Evolutionary conservation across 2,329 filamentous ascomycete species (phyloP).

Genomic region (Bipolaris zeicola): DNA sequence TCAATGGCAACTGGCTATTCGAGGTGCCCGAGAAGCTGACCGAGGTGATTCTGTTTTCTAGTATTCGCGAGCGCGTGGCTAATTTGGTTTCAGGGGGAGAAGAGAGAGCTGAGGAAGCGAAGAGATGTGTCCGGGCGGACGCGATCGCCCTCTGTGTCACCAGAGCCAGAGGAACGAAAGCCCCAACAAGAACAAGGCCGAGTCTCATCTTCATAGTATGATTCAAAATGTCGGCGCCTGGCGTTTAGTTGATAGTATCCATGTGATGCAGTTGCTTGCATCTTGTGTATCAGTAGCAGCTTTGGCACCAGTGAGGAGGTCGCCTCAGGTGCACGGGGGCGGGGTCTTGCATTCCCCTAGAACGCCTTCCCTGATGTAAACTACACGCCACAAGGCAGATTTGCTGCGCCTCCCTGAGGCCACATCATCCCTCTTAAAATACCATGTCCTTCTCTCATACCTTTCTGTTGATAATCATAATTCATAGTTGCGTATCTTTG

Average conservation of each 20-base stretch:
- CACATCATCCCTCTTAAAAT: not conserved
- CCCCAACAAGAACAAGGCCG: not conserved
- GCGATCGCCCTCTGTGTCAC: slow-evolving; percentile 6
- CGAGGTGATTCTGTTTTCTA: slow-evolving; percentile 12
- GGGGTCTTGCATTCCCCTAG: not conserved
- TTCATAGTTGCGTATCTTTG: not conserved
- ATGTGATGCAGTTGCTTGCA: not conserved
- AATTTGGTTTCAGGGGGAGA: slow-evolving; percentile 14
- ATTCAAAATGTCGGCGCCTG: not conserved
- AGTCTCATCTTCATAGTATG: not conserved
- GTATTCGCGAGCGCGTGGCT: slow-evolving; percentile 3
- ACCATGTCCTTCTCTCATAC: not conserved
- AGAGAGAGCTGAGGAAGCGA: slow-evolving; percentile 12
- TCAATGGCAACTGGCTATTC: slow-evolving; percentile 20
- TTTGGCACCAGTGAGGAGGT: not conserved
- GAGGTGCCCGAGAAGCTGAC: slow-evolving; percentile 19
- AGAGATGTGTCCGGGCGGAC: slow-evolving; percentile 10
- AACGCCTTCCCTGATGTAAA: not conserved
- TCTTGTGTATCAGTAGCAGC: not conserved
- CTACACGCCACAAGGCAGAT: not conserved
- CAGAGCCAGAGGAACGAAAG: not conserved
- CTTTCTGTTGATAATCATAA: not conserved
- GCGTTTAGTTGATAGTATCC: not conserved
- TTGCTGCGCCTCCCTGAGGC: not conserved
- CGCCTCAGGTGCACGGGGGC: not conserved